Evolutionary conservation across 2,329 filamentous ascomycete genomes (phyloP), one percentile per base, ranked within the genome.

Genomic region (Xylariaceae sp.): DNA sequence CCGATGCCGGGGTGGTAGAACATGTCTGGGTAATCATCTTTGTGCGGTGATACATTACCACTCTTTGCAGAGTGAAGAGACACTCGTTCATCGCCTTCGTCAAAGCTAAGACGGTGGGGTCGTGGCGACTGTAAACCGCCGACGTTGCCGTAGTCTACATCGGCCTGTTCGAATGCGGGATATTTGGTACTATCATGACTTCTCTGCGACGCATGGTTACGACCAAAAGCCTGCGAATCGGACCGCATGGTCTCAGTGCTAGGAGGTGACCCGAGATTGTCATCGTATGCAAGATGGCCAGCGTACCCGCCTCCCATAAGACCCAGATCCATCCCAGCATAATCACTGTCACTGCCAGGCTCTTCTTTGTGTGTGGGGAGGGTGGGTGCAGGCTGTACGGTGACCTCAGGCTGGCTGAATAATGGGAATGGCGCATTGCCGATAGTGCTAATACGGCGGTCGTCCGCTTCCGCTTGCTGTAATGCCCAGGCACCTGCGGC

Each of bases 1-100:
- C 81, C 73, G 64, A 90, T 82, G 36, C 89, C 89, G 15, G 91
- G 91, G 62, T 97, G 90, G 66, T 95, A 99, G 66, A 96, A 96
- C 64, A 97, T 84, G 60, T 96, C 94, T 15, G 87, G 88, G 54
- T 90, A 89, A 48, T 90, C 89, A 39, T 87, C 84, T 56, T 82
- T 82, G 33, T 73, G 70, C 1, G 85, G 83, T 27, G 85, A 88
- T 35, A 89, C 84, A 58, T 81, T 84, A 35, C 71, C 80, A 59
- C 72, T 86, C 56, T 70, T 76, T 49, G 71, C 78, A 7, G 79
- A 75, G 64, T 80, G 68, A 41, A 84, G 58, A 1, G 79, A 82
- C 15, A 78, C 77, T 12, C 75, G 78, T 66, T 97, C 94, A 58
- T 96, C 94, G 2, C 89, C 92, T 65, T 96, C 90, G 59, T 97